These are phyloP conservation scores for Lepidium africanum DNA, from an alignment of 345 rosid genomes.

Conservation along the genomic window DNA sequence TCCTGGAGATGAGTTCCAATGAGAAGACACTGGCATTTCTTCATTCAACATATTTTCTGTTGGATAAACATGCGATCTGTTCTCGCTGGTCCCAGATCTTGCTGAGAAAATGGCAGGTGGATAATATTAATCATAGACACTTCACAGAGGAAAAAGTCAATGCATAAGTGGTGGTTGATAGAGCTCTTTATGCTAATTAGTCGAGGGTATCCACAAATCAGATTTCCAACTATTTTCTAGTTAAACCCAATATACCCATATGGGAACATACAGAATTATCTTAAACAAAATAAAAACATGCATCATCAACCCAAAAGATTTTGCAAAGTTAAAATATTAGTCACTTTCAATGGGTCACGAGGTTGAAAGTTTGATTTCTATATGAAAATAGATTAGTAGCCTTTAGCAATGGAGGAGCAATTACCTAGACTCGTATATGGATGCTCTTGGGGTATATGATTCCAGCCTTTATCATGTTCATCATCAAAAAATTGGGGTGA, in stretches of 20 bases:
- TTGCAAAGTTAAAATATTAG: neutral
- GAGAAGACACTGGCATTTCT: constrained; percentile 48
- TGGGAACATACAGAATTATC: neutral
- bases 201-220: neutral
- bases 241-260: neutral
- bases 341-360: neutral
- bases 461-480: constrained; percentile 67
- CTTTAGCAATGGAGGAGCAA: neutral
- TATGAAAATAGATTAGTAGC: neutral
- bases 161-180: neutral
- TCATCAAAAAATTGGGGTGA: constrained; percentile 46
- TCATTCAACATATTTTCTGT: constrained; percentile 42
- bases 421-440: constrained; percentile 48
- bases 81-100: constrained; percentile 39
- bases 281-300: constrained; percentile 1
- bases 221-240: neutral
- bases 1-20: constrained; percentile 53
- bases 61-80: constrained; percentile 44
- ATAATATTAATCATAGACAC: constrained; percentile 7
- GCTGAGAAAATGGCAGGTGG: constrained; percentile 32
- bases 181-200: constrained; percentile 8
- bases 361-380: neutral
- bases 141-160: neutral
- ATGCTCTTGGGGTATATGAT: constrained; percentile 51
- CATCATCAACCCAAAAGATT: constrained; percentile 7